These are phyloP conservation scores for Kodamaea plutei DNA, from an alignment of 1,139 yeast species.

Conservation along the genomic window DNA sequence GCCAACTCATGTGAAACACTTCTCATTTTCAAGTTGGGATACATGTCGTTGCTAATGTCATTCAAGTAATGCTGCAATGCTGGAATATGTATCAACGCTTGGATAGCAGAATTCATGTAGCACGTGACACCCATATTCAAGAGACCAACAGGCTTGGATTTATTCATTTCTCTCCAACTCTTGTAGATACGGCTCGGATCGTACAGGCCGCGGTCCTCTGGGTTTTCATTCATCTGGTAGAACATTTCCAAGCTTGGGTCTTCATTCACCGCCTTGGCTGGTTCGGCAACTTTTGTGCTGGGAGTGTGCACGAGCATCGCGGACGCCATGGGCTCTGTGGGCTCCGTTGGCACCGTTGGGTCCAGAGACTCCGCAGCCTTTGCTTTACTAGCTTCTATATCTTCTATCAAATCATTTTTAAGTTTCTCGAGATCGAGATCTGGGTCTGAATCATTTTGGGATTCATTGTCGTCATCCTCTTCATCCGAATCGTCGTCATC, in stretches of 20 bases:
- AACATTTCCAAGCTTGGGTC: slow-evolving; percentile 20
- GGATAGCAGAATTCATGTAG: slow-evolving; percentile 93
- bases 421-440: slow-evolving; percentile 27
- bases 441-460: slow-evolving; percentile 5
- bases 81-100: slow-evolving; percentile 84
- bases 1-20: slow-evolving; percentile 75
- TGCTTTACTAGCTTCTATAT: slow-evolving; percentile 20
- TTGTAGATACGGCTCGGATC: slow-evolving; percentile 50
- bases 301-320: background rate
- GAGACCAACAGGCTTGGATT: slow-evolving; percentile 65
- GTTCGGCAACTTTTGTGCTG: background rate
- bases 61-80: slow-evolving; percentile 80
- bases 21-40: slow-evolving; percentile 44
- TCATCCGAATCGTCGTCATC: slow-evolving; percentile 19
- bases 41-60: slow-evolving; percentile 55
- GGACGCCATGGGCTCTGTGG: slow-evolving; percentile 2
- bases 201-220: slow-evolving; percentile 58
- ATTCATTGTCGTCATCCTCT: slow-evolving; percentile 9
- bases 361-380: slow-evolving; percentile 4
- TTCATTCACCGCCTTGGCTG: slow-evolving; percentile 8
- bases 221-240: slow-evolving; percentile 48
- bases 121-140: slow-evolving; percentile 94
- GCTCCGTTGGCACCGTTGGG: slow-evolving; percentile 2
- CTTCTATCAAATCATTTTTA: slow-evolving; percentile 32
- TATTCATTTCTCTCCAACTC: slow-evolving; percentile 52